A percentile compares a stretch with the other conserved stretches of the same genome.
Conservation (phyloP, 345 rosid species). For the Populus ilicifolia region DNA sequence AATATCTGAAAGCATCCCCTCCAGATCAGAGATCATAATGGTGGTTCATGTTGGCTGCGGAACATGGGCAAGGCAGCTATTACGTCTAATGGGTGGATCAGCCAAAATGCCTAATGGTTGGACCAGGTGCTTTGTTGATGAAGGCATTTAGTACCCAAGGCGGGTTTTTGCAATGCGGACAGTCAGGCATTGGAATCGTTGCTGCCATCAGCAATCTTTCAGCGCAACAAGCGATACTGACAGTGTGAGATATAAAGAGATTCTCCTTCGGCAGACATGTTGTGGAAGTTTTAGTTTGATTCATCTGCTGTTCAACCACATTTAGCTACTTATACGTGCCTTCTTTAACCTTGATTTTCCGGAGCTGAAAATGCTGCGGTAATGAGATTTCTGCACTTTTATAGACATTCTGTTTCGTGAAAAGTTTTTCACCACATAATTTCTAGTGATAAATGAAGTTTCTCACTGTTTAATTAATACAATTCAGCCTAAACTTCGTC, state of each 20-base stretch:
- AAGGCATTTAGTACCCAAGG: slow-evolving; percentile 38
- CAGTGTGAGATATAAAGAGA: slow-evolving; percentile 36
- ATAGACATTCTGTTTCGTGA: background rate
- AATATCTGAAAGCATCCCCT: slow-evolving; percentile 16
- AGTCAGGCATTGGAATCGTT: slow-evolving; percentile 72
- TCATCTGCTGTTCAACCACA: background rate
- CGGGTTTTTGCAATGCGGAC: slow-evolving; percentile 69
- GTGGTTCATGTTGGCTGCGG: slow-evolving; percentile 71
- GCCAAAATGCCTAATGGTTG: slow-evolving; percentile 41
- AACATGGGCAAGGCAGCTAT: slow-evolving; percentile 61
- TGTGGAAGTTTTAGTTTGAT: slow-evolving; percentile 66
- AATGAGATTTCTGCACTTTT: background rate
- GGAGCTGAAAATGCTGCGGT: background rate
- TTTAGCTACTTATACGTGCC: background rate
- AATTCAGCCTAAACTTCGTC: too few species aligned
- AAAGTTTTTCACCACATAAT: too few species aligned
- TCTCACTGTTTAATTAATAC: too few species aligned
- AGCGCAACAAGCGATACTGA: slow-evolving; percentile 40
- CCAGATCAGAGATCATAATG: slow-evolving; percentile 54
- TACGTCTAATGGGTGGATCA: slow-evolving; percentile 18
- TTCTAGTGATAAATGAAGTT: too few species aligned
- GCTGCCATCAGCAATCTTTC: slow-evolving; percentile 50
- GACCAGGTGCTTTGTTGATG: slow-evolving; percentile 72
- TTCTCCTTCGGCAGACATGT: slow-evolving; percentile 53
- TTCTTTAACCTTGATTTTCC: background rate